Evolutionary conservation across 345 rosid species (phyloP), one percentile per base, ranked within the genome.

Genomic region (Salix koriyanagi): DNA sequence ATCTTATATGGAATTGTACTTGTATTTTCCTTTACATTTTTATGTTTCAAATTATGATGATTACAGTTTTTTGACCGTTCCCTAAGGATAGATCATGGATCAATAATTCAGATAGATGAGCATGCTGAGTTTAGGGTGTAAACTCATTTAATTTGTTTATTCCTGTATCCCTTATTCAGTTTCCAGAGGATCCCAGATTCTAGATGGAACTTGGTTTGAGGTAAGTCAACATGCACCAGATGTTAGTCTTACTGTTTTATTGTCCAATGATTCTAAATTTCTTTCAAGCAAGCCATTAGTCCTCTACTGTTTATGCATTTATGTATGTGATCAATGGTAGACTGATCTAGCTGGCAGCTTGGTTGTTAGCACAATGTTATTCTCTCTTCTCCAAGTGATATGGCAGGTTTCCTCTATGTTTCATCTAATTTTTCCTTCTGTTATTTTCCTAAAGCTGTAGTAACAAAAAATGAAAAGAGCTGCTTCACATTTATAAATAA

Each of bases 331-430:
- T 69, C 18, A 34, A 21, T 72, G 25, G 50, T 54, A 89, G 95
- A 75, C 23, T 58, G 72, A 68, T 78, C 71, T 71, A 56, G 68
- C 41, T 69, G 76, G 68, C 32, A 81, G 75, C 72, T 41, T 89
- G 82, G 86, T 81, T 60, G 65, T 65, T 32, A 84, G 94, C 79
- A 83, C 90, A 58, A 67, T 75, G 86, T 77, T 89, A 36, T 89
- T 89, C 79, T 81, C 83, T 72, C 58, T 86, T 79, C 82, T 89
- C 26, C 92, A 91, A 83, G 76, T 88, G 65, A 71, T 86, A 50
- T 91, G 94, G 94, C 92, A 91, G 94, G 94, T 88, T 52, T 56
- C 30, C 10, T 28, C 12, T 52, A 23, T 73, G 69, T 77, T 61
- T 67, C 60, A 23, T 14, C 23, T n/a, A 19, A 67, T 26, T 58